phyloP scores from a whole-genome alignment of 805 yeast genomes.

The Sugiyamaella boreocaroliniensis region DNA sequence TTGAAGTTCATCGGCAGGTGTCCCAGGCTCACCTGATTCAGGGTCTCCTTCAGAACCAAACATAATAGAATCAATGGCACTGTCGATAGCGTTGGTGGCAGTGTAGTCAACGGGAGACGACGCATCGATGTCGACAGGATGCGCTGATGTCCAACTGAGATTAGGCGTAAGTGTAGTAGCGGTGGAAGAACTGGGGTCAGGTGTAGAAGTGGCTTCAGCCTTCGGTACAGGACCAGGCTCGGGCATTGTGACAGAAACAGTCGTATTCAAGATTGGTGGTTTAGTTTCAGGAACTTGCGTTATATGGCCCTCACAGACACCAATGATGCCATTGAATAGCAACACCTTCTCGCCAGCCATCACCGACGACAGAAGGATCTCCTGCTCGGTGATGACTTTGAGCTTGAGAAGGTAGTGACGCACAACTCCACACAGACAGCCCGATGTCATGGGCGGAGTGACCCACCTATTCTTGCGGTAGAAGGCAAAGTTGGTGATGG shows the following conservation, averaged over 20 bases:
- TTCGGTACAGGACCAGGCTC: too few relatives aligned
- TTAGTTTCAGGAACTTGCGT: neutral
- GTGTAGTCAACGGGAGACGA: neutral
- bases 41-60: neutral
- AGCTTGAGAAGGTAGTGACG: constrained; percentile 57
- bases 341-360: constrained; percentile 61
- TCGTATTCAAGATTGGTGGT: neutral
- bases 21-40: neutral
- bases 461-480: constrained; percentile 52
- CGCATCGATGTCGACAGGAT: too few relatives aligned
- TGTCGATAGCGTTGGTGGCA: neutral
- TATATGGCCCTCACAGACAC: constrained; percentile 38
- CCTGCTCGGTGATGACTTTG: constrained; percentile 48
- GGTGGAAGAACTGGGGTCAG: too few relatives aligned
- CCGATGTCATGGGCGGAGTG: constrained; percentile 70
- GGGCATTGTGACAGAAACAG: too few relatives aligned
- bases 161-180: too few relatives aligned
- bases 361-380: constrained; percentile 42
- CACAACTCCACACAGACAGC: constrained; percentile 81
- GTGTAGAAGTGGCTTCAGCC: too few relatives aligned
- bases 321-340: constrained; percentile 76
- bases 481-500: constrained; percentile 75
- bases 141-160: too few relatives aligned
- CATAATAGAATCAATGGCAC: neutral
- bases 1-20: too few relatives aligned